These are phyloP conservation scores for Protomyces inouyei DNA, from an alignment of 1,139 yeast species.

Conservation along the genomic window DNA sequence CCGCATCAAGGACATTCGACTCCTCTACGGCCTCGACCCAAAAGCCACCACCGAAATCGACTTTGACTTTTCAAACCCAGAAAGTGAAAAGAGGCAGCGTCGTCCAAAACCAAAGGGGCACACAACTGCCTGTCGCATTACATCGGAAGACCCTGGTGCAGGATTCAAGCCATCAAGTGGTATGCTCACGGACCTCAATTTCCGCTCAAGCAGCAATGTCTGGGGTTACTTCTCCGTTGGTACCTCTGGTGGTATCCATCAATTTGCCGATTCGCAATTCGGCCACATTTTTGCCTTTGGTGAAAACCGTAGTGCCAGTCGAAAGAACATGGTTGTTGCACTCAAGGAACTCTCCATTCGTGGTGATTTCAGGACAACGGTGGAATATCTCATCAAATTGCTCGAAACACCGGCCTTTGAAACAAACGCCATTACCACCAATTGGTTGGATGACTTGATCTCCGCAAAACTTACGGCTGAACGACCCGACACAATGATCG, in stretches of 20 bases:
- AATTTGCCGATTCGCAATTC: conserved; percentile 95
- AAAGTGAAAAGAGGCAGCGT: conserved; percentile 72
- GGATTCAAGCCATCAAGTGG: conserved; percentile 99
- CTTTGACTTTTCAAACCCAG: conserved; percentile 74
- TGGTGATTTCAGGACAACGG: conserved; percentile 97
- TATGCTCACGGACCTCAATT: conserved; percentile 88
- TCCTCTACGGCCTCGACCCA: conserved; percentile 92
- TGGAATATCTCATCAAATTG: conserved; percentile 88
- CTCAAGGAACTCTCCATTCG: conserved; percentile 91
- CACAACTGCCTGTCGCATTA: conserved; percentile 97
- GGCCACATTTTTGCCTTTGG: conserved; percentile 99
- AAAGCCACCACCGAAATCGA: conserved; percentile 86
- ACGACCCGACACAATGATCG: conserved; percentile 85
- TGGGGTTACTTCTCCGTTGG: conserved; percentile 99
- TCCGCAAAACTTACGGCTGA: conserved; percentile 90
- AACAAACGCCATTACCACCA: conserved; percentile 93
- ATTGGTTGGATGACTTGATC: conserved; percentile 96
- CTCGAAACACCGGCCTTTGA: conserved; percentile 95
- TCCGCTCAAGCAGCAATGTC: conserved; percentile 92
- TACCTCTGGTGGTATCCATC: conserved; percentile 93
- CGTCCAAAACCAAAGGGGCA: conserved; percentile 95
- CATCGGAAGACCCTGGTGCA: conserved; percentile 98
- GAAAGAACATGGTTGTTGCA: conserved; percentile 98
- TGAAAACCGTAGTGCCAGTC: conserved; percentile 94
- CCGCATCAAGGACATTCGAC: conserved; percentile 84